Conservation (phyloP, 371 early-diverging fungal genomes). For the Lichtheimia ramosa region DNA sequence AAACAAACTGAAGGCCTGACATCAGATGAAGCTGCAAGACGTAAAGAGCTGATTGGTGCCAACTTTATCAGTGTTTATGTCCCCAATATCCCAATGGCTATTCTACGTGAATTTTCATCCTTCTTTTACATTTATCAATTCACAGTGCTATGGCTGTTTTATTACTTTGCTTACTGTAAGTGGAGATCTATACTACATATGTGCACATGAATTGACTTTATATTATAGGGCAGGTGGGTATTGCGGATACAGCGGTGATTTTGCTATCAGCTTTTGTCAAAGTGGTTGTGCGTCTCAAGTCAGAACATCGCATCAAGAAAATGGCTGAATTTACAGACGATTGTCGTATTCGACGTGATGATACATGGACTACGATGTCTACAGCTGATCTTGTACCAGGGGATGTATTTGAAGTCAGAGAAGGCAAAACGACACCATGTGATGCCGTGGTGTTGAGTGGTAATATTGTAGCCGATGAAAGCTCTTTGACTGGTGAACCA, state of each 20-base stretch:
- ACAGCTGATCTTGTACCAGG: constrained; percentile 70
- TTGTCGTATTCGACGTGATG: constrained; percentile 57
- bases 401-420: constrained; percentile 65
- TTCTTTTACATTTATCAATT: constrained; percentile 84
- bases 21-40: constrained; percentile 52
- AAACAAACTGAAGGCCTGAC: constrained; percentile 51
- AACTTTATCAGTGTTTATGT: constrained; percentile 72
- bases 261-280: constrained; percentile 70
- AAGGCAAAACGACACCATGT: constrained; percentile 61
- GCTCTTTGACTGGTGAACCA: constrained; percentile 70
- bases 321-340: constrained; percentile 66
- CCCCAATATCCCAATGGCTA: constrained; percentile 51
- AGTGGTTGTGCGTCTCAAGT: constrained; percentile 60
- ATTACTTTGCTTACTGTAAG: constrained; percentile 70
- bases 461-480: constrained; percentile 72
- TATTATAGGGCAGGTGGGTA: constrained; percentile 58
- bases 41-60: constrained; percentile 67
- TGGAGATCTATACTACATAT: background rate
- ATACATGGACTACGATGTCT: constrained; percentile 50
- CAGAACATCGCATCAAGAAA: constrained; percentile 66
- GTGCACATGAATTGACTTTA: background rate
- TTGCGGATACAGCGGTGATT: constrained; percentile 73
- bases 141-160: constrained; percentile 74
- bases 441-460: constrained; percentile 72
- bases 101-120: constrained; percentile 66